Percentiles rank a stretch among this genome's conserved stretches.
phyloP scores from a whole-genome alignment of 2,329 filamentous ascomycete species.

The Ophiocordyceps sinensis region DNA sequence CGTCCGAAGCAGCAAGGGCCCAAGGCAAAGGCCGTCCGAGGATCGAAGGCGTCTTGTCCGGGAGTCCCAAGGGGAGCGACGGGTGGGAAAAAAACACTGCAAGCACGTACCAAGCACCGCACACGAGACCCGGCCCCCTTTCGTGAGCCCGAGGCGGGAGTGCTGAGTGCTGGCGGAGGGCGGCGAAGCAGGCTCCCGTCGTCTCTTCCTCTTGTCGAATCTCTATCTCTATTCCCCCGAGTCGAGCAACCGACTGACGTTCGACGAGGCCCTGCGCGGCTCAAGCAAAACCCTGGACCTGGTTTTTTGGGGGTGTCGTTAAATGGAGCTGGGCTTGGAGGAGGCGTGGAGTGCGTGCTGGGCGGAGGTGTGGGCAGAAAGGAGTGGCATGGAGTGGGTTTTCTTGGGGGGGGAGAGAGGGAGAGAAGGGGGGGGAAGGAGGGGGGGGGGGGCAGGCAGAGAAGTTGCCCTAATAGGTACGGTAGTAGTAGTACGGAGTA shows the following conservation, averaged over 20 bases:
- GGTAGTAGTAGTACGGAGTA: too few species aligned
- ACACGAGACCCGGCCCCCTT: neutral
- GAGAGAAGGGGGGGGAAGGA: neutral
- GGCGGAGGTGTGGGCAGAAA: constrained; percentile 20
- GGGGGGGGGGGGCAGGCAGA: neutral
- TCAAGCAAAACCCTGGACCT: constrained; percentile 13
- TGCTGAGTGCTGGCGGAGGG: too few species aligned
- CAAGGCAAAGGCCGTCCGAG: neutral
- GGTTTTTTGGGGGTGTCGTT: constrained; percentile 24
- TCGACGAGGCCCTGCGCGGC: constrained; percentile 5
- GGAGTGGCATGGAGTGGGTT: constrained; percentile 10
- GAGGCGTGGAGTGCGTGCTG: constrained; percentile 23
- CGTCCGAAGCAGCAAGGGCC: neutral
- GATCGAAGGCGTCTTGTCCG: neutral
- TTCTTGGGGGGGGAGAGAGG: constrained; percentile 3
- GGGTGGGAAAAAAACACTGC: neutral
- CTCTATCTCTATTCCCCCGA: too few species aligned
- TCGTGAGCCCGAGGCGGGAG: neutral
- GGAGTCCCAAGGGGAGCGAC: too few species aligned
- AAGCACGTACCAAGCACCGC: neutral
- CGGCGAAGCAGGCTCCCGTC: neutral
- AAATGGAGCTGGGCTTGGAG: constrained; percentile 17
- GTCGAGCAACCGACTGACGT: too few species aligned
- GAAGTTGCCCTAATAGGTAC: too few species aligned
- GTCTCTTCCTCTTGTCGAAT: neutral